Percentiles rank a stretch among this genome's conserved stretches.
phyloP scores from a whole-genome alignment of 2,329 filamentous ascomycete genomes.

The Cladophialophora bantiana region DNA sequence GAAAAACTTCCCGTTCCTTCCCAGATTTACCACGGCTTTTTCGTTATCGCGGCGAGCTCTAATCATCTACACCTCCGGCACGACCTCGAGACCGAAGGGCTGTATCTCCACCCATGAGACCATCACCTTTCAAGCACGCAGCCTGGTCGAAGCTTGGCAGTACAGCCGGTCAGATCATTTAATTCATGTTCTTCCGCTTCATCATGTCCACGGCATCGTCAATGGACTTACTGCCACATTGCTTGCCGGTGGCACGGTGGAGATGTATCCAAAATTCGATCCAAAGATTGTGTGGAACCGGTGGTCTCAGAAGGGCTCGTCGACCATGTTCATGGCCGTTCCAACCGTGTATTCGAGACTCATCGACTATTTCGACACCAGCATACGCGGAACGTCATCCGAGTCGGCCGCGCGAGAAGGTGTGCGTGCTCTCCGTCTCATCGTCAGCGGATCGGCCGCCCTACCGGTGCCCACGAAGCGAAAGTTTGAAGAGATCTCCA shows the following conservation, averaged over 20 bases:
- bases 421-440: constrained; percentile 43
- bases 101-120: constrained; percentile 54
- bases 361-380: constrained; percentile 53
- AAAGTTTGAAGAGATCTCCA: constrained; percentile 51
- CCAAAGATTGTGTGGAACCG: constrained; percentile 55
- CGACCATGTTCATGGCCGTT: constrained; percentile 60
- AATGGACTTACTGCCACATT: constrained; percentile 59
- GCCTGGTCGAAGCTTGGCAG: constrained; percentile 49
- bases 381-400: constrained; percentile 46
- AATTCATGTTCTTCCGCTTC: constrained; percentile 59
- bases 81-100: constrained; percentile 41
- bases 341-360: constrained; percentile 60
- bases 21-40: constrained; percentile 50
- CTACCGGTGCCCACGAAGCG: constrained; percentile 52
- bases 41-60: constrained; percentile 46
- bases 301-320: constrained; percentile 50
- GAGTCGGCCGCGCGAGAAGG: constrained; percentile 45
- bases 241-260: constrained; percentile 55
- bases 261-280: constrained; percentile 57
- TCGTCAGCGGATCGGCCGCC: constrained; percentile 53
- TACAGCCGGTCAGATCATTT: constrained; percentile 54
- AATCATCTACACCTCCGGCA: constrained; percentile 43
- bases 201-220: constrained; percentile 60
- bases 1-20: constrained; percentile 41
- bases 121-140: constrained; percentile 46